A percentile compares a stretch with the other conserved stretches of the same genome.
Conservation (phyloP, 1,284 basidiomycete species). For the Trametes polyzona region DNA sequence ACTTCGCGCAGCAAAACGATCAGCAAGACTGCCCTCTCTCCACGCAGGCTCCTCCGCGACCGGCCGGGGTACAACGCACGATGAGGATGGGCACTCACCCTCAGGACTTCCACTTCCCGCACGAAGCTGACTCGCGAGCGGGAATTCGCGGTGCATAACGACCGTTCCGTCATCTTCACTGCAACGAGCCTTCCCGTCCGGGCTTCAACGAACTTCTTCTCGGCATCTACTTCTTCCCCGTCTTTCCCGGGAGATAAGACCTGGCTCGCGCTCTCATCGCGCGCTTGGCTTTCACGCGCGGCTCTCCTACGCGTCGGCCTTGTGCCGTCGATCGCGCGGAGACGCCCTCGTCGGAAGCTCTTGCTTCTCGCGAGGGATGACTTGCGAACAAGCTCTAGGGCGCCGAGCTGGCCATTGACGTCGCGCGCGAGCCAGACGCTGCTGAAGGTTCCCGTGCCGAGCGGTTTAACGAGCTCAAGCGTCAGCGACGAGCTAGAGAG, state of each 20-base stretch:
- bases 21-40: conserved; percentile 1
- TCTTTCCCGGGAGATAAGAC: conserved; percentile 17
- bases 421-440: conserved; percentile 77
- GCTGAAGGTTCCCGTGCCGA: conserved; percentile 80
- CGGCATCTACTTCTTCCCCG: too few species aligned
- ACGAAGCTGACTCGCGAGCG: conserved; percentile 84
- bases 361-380: conserved; percentile 36
- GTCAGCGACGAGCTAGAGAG: conserved; percentile 34
- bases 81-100: conserved; percentile 45
- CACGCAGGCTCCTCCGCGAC: not conserved
- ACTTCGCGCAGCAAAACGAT: conserved; percentile 11
- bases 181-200: conserved; percentile 62
- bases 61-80: conserved; percentile 9
- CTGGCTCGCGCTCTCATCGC: conserved; percentile 20
- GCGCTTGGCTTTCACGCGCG: conserved; percentile 21
- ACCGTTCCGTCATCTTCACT: conserved; percentile 81
- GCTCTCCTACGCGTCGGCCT: conserved; percentile 22
- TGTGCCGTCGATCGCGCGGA: conserved; percentile 30
- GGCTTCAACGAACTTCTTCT: conserved; percentile 8
- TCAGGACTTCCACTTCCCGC: conserved; percentile 85
- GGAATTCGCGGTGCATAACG: conserved; percentile 58
- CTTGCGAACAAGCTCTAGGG: conserved; percentile 41
- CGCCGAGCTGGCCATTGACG: conserved; percentile 41
- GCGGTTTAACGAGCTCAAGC: conserved; percentile 51
- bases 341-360: conserved; percentile 34